Conservation (phyloP, 1,139 yeast genomes). For the Hyphopichia burtonii region DNA sequence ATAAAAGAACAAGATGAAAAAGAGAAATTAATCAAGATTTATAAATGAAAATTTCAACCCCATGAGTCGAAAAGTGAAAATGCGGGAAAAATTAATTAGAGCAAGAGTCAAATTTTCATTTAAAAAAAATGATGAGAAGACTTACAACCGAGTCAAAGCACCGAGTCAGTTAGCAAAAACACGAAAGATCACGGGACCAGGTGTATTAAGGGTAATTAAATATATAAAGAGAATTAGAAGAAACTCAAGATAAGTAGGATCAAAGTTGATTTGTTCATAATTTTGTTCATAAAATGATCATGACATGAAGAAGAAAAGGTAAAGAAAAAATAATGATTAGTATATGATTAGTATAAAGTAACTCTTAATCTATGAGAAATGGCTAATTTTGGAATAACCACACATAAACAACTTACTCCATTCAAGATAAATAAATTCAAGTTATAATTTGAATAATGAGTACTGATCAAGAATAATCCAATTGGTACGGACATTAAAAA, state of each 20-base stretch:
- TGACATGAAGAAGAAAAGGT: too few species aligned
- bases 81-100: not conserved
- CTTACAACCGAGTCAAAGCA: not conserved
- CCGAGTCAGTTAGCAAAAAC: too few species aligned
- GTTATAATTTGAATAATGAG: conserved; percentile 89
- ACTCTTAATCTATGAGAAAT: conserved; percentile 75
- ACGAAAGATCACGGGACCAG: too few species aligned
- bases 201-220: not conserved
- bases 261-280: not conserved
- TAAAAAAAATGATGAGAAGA: not conserved
- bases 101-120: not conserved
- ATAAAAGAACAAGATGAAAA: not conserved
- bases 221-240: not conserved
- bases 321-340: too few species aligned
- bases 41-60: not conserved
- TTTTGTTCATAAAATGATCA: too few species aligned
- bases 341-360: conserved; percentile 36
- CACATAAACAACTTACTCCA: conserved; percentile 72
- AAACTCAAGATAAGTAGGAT: not conserved
- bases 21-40: not conserved
- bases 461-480: conserved; percentile 76
- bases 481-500: conserved; percentile 90
- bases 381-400: conserved; percentile 90
- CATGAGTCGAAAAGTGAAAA: conserved; percentile 1
- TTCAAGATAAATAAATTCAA: conserved; percentile 75